phyloP scores from a whole-genome alignment of 148 eudicot genomes.

The Silene uniflora region DNA sequence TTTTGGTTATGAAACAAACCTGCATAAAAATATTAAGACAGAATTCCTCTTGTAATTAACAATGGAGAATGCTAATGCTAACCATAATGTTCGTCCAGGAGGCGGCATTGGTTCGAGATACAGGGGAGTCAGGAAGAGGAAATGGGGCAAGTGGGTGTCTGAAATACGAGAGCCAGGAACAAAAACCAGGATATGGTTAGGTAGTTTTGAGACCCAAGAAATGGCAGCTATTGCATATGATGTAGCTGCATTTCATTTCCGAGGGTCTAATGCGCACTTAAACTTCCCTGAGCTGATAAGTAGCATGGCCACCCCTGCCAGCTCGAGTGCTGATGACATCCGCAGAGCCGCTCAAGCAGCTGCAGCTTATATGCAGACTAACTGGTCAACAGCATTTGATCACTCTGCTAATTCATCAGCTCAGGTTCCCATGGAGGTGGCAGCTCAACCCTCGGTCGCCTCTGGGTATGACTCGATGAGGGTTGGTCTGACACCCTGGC shows the following conservation, averaged over 20 bases:
- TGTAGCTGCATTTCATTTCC: constrained; percentile 50
- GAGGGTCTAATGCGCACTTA: constrained; percentile 40
- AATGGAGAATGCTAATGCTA: constrained; percentile 9
- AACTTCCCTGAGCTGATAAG: constrained; percentile 54
- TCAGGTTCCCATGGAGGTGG: neutral
- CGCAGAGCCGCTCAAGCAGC: constrained; percentile 67
- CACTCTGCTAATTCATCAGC: constrained; percentile 4
- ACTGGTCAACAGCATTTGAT: constrained; percentile 2
- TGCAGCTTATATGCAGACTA: constrained; percentile 22
- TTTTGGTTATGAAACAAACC: neutral
- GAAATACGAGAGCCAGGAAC: constrained; percentile 65
- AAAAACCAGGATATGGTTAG: constrained; percentile 59
- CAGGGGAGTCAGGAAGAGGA: constrained; percentile 56
- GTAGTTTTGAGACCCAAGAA: constrained; percentile 59
- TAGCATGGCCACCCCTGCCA: constrained; percentile 38
- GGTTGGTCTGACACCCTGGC: constrained; percentile 53
- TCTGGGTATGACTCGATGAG: constrained; percentile 28
- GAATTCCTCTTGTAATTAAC: neutral
- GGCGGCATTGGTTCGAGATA: constrained; percentile 33
- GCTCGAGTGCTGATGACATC: constrained; percentile 45
- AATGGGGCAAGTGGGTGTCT: constrained; percentile 78
- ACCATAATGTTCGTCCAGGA: neutral
- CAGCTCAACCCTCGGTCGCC: constrained; percentile 19
- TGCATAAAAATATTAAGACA: neutral
- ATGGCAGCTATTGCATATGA: constrained; percentile 73